Evolutionary conservation across 805 yeast species (phyloP).

Genomic region (Clavispora santaluciae): DNA sequence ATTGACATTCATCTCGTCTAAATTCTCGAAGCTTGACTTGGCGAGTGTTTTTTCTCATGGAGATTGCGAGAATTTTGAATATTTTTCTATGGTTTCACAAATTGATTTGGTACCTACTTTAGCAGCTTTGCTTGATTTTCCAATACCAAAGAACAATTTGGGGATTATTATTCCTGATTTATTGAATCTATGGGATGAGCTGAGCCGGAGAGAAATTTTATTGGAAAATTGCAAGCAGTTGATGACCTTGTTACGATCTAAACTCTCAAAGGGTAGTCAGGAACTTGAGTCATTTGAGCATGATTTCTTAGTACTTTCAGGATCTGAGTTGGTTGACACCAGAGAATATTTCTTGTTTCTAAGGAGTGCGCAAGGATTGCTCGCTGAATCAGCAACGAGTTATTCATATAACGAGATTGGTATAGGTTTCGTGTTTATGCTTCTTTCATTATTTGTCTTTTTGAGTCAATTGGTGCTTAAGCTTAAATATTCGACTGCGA

Average conservation of each 20-base stretch:
- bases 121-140: conserved; percentile 54
- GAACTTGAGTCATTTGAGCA: neutral
- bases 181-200: conserved; percentile 44
- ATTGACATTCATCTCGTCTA: conserved; percentile 61
- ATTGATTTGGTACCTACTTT: conserved; percentile 72
- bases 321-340: neutral
- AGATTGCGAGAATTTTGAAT: conserved; percentile 44
- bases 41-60: conserved; percentile 33
- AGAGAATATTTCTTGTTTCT: conserved; percentile 34
- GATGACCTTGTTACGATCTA: conserved; percentile 41
- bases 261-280: conserved; percentile 19
- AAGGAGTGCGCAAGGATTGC: conserved; percentile 40
- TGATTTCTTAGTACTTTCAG: neutral
- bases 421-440: conserved; percentile 13
- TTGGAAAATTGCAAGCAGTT: conserved; percentile 58
- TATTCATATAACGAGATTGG: conserved; percentile 55
- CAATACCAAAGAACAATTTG: conserved; percentile 66
- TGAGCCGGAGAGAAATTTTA: conserved; percentile 33
- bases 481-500: neutral
- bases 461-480: neutral
- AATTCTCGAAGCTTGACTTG: conserved; percentile 31
- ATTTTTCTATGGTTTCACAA: conserved; percentile 52
- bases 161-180: conserved; percentile 66
- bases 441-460: conserved; percentile 4
- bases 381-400: conserved; percentile 64